phyloP scores from a whole-genome alignment of 768 basidiomycete species.

The Chlorophyllum brunneum region DNA sequence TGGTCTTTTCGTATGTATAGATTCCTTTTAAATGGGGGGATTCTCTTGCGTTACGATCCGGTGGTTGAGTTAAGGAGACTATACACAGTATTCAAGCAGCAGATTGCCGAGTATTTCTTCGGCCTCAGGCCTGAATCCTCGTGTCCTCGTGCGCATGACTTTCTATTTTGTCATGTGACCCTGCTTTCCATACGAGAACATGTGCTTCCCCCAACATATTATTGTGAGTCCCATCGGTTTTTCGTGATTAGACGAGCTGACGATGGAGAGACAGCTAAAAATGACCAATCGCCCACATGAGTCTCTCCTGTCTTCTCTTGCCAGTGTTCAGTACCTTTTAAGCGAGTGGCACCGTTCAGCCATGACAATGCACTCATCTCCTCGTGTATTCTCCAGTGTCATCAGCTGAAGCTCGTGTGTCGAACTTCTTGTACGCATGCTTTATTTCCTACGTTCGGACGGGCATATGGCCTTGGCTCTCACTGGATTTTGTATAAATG shows the following conservation, averaged over 20 bases:
- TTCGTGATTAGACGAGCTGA: neutral
- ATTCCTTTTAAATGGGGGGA: conserved; percentile 20
- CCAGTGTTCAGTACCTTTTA: neutral
- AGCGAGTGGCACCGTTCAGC: conserved; percentile 8
- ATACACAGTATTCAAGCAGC: too few species aligned
- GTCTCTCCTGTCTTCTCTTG: neutral
- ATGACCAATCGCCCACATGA: conserved; percentile 4
- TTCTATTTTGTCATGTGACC: neutral
- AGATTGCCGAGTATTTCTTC: too few species aligned
- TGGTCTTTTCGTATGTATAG: conserved; percentile 33
- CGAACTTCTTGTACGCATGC: conserved; percentile 7
- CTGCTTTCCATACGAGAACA: neutral
- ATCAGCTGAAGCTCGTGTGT: neutral
- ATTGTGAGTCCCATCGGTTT: neutral
- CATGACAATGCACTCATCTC: neutral
- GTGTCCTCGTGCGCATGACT: neutral
- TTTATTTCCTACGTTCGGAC: neutral
- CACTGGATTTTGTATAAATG: neutral
- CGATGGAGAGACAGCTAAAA: neutral
- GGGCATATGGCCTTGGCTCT: neutral
- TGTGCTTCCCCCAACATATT: neutral
- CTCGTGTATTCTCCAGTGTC: neutral
- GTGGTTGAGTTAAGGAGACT: too few species aligned
- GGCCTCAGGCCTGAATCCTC: neutral
- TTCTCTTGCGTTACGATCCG: too few species aligned